Base-by-base conservation (phyloP, 345 rosid species). In the Eutrema heterophyllum region DNA sequence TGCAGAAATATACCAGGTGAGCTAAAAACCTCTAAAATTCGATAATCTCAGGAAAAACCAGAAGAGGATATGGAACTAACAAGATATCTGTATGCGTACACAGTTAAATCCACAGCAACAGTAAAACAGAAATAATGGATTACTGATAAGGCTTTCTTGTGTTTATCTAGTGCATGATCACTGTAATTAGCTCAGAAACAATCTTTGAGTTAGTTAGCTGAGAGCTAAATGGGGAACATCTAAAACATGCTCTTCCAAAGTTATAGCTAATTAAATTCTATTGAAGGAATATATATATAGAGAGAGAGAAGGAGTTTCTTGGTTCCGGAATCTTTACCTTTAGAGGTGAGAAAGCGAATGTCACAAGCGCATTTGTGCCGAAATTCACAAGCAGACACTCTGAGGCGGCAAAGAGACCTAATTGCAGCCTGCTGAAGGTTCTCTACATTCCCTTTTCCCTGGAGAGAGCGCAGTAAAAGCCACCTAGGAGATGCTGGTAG, bases 401-500 rank as follows among this genome's bases (percentile, higher is more conserved):
- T 85, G 54, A 95, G 88, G 64, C 80, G 87, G 80, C 83, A 71
- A 78, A 95, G 79, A 75, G 92, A 84, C 71, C n/a, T 6, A 44
- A 84, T 79, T 58, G 97, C 97, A 9, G 74, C 74, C 71, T 90
- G 91, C 79, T 72, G 86, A 79, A 95, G 82, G 29, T 78, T 86
- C 70, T 83, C 87, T 80, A 76, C 70, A 65, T 84, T 70, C 27
- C 97, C 97, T 82, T 82, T 92, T 51, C 88, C 83, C 74, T 90
- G 95, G 30, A 95, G 86, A 68, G 91, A 88, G 21, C 97, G 29
- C 55, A 95, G 78, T 46, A 95, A 80, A 71, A 95, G 81, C 99
- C 99, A 95, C 82, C 99, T 88, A 51, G 99, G 98, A 49, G 99
- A 95, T 70, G 88, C 73, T 15, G 98, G 98, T 45, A 95, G 80